phyloP scores from a whole-genome alignment of 106 monocot species.

The Narthecium ossifragum region DNA sequence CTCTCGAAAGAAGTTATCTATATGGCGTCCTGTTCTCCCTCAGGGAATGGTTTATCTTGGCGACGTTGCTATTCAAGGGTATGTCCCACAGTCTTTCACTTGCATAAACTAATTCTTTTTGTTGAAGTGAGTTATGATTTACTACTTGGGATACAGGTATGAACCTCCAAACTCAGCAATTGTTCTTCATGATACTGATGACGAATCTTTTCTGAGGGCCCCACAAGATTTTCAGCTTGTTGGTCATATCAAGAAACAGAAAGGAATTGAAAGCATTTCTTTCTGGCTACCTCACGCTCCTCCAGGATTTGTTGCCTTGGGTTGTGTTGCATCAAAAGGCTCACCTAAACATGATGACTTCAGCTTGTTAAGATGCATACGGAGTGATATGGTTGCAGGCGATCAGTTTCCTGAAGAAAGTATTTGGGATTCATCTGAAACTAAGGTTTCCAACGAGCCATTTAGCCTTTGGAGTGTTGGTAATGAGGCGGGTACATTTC shows the following conservation, averaged over 20 bases:
- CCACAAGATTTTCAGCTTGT: conserved; percentile 74
- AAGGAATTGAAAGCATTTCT: conserved; percentile 49
- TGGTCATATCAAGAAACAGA: conserved; percentile 65
- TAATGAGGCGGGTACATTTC: conserved; percentile 66
- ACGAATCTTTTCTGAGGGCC: conserved; percentile 49
- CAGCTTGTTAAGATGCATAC: conserved; percentile 73
- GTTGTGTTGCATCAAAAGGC: conserved; percentile 81
- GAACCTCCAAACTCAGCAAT: conserved; percentile 81
- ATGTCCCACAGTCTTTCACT: background rate
- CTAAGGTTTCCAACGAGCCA: conserved; percentile 34
- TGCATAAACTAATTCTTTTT: no score
- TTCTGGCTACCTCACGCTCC: conserved; percentile 92
- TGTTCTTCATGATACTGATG: conserved; percentile 58
- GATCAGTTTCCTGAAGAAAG: conserved; percentile 84
- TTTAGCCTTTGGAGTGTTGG: conserved; percentile 90
- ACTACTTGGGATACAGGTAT: conserved; percentile 45
- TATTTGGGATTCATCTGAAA: conserved; percentile 77
- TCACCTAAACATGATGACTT: conserved; percentile 59
- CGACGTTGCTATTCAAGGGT: conserved; percentile 92
- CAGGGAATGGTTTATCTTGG: conserved; percentile 84
- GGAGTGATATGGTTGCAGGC: conserved; percentile 82
- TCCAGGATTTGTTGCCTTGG: conserved; percentile 82
- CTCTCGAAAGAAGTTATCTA: conserved; percentile 59
- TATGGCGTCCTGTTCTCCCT: conserved; percentile 88
- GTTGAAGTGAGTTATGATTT: background rate